Evolutionary conservation across 23 red algal genomes (phyloP), one percentile per base, ranked within the genome.

Genomic region (Gracilaria domingensis): DNA sequence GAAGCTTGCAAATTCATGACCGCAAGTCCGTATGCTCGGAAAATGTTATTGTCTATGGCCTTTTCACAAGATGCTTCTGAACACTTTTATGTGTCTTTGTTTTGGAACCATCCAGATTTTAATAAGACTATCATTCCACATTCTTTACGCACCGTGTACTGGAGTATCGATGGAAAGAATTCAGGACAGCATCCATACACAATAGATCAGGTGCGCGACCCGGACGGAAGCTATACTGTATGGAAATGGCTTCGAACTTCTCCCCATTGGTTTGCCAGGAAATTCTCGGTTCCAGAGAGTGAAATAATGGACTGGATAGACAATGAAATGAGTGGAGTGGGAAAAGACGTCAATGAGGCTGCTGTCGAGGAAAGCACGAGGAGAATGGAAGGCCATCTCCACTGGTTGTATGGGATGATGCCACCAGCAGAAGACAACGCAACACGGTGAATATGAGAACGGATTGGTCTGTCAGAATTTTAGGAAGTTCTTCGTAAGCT

Each of bases 181-280:
- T 81, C 90, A 38, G 81, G 90, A 36, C 90, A 86, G 80, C 81
- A 93, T 86, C 90, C 90, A 0, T 86, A 93, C 69, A 75, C 74
- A 2, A 93, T 93, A 79, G 90, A 93, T 53, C 60, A 79, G 37
- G 33, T 86, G 6, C 53, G 26, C 3, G 70, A 85, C 16, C n/a
- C 74, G 20, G 55, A 86, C 45, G 60, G 81, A 39, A 59, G 47
- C 30, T 85, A 86, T 60, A 30, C 90, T 18, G 65, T 85, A 4
- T 93, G 90, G 90, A 69, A 77, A 42, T 54, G 81, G 81, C 65
- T 80, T 35, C 80, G 80, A n/a, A 64, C 65, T 23, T 86, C 71
- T 26, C 90, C 90, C 35, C 80, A 93, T 44, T 86, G 60, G 48
- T 93, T 93, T 79, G 90, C 90, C 6, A 47, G 90, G 33, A 93